A percentile compares a stretch with the other conserved stretches of the same genome.
phyloP scores from a whole-genome alignment of 2,329 filamentous ascomycete genomes.

The Epichloe gansuensis region DNA sequence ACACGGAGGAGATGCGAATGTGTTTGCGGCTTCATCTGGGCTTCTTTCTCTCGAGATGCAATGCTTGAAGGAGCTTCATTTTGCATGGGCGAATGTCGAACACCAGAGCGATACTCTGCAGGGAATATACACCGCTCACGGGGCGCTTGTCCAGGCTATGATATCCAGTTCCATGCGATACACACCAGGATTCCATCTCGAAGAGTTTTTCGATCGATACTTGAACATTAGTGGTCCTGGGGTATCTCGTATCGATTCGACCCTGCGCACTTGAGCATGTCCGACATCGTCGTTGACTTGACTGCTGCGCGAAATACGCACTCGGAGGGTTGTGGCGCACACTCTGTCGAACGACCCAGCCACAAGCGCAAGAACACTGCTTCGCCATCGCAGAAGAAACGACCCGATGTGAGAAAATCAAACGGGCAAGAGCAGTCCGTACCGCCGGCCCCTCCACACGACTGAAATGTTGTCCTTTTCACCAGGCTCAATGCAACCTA shows the following conservation, averaged over 20 bases:
- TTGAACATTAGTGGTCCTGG: constrained; percentile 39
- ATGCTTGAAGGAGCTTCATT: constrained; percentile 62
- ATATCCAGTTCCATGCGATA: constrained; percentile 56
- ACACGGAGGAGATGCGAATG: constrained; percentile 39
- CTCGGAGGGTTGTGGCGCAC: constrained; percentile 19
- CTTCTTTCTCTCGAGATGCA: constrained; percentile 71
- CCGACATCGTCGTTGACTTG: constrained; percentile 52
- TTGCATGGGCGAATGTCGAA: constrained; percentile 65
- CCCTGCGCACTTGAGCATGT: constrained; percentile 59
- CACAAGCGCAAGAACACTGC: constrained; percentile 35
- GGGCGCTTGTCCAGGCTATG: constrained; percentile 64
- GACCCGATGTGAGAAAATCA: neutral
- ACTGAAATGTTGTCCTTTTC: neutral
- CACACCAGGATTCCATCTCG: constrained; percentile 68
- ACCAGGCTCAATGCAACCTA: neutral
- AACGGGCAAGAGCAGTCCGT: neutral
- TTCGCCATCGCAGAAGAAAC: constrained; percentile 1
- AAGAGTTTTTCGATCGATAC: constrained; percentile 82
- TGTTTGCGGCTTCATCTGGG: constrained; percentile 52
- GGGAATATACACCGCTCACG: constrained; percentile 65
- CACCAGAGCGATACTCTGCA: constrained; percentile 72
- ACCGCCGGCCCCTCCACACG: neutral
- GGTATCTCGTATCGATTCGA: constrained; percentile 55
- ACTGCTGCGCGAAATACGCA: constrained; percentile 44
- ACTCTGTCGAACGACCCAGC: constrained; percentile 15